Evolutionary conservation across 176 grass and related monocot genomes (phyloP).

Genomic region (Elaeis guineensis): DNA sequence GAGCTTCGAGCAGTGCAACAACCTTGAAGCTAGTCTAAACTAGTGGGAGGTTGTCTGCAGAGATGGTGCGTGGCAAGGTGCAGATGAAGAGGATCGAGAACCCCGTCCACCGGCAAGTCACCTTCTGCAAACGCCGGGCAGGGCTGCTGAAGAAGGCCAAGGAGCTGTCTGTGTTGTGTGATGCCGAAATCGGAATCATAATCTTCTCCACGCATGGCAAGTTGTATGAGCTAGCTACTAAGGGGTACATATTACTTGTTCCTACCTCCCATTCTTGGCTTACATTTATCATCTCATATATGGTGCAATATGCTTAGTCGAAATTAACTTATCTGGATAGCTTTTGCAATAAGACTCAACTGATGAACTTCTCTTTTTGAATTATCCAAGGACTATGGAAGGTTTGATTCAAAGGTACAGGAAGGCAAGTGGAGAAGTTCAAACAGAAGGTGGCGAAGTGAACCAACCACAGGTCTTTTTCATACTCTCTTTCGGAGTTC

Average conservation of each 20-base stretch:
- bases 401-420: slow-evolving; percentile 29
- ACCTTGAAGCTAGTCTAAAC: slow-evolving; percentile 12
- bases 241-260: background rate
- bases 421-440: slow-evolving; percentile 15
- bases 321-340: too few relatives aligned
- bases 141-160: slow-evolving; percentile 9
- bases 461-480: slow-evolving; percentile 8
- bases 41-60: slow-evolving; percentile 4
- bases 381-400: slow-evolving; percentile 19
- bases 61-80: slow-evolving; percentile 1
- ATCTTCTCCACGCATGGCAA: slow-evolving; percentile 8
- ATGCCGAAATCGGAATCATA: slow-evolving; percentile 2
- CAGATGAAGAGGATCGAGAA: slow-evolving; percentile 6
- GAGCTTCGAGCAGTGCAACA: slow-evolving; percentile 1
- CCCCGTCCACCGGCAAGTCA: slow-evolving; percentile 3
- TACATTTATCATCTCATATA: too few relatives aligned
- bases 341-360: too few relatives aligned
- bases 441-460: background rate
- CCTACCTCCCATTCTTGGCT: too few relatives aligned
- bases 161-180: slow-evolving; percentile 8
- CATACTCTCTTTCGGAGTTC: too few relatives aligned
- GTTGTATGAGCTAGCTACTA: slow-evolving; percentile 6
- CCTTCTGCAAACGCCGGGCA: slow-evolving; percentile 7
- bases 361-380: too few relatives aligned
- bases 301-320: too few relatives aligned